These are phyloP conservation scores for Stylosanthes scabra DNA, from an alignment of 331 rosid species.

Conservation along the genomic window DNA sequence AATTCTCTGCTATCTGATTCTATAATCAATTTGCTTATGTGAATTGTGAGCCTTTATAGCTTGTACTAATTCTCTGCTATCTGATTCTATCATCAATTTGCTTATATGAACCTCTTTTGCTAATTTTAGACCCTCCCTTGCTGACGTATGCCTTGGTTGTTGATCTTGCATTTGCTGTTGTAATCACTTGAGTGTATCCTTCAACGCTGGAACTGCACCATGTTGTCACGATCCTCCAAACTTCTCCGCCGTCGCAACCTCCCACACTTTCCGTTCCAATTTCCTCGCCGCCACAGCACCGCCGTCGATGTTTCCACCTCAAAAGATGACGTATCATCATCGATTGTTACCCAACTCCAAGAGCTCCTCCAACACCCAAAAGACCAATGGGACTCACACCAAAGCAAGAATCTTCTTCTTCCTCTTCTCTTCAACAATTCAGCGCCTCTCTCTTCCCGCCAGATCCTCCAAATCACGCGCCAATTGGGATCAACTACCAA, in stretches of 20 bases:
- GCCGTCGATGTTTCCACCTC: constrained; percentile 28
- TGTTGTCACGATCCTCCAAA: not conserved
- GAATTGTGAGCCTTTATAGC: no score
- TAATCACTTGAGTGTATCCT: no score
- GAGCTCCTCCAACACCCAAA: constrained; percentile 53
- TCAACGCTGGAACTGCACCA: not conserved
- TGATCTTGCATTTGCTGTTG: no score
- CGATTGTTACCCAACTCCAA: constrained; percentile 40
- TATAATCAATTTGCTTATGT: no score
- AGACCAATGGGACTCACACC: constrained; percentile 44
- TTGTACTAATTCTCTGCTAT: no score
- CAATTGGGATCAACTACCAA: constrained; percentile 53
- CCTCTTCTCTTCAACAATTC: constrained; percentile 52
- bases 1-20: no score
- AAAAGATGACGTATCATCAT: constrained; percentile 37
- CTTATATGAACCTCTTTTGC: no score
- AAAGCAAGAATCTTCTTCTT: constrained; percentile 48
- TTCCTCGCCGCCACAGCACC: constrained; percentile 36
- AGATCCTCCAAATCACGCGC: constrained; percentile 54
- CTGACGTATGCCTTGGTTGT: no score
- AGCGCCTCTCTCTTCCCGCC: constrained; percentile 34
- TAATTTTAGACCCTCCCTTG: no score
- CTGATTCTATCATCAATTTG: no score
- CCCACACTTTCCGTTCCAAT: not conserved
- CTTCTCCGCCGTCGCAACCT: constrained; percentile 34